Percentiles rank a stretch among this genome's conserved stretches.
phyloP scores from a whole-genome alignment of 1,139 yeast genomes.

The Lodderomyces parapsilosis region DNA sequence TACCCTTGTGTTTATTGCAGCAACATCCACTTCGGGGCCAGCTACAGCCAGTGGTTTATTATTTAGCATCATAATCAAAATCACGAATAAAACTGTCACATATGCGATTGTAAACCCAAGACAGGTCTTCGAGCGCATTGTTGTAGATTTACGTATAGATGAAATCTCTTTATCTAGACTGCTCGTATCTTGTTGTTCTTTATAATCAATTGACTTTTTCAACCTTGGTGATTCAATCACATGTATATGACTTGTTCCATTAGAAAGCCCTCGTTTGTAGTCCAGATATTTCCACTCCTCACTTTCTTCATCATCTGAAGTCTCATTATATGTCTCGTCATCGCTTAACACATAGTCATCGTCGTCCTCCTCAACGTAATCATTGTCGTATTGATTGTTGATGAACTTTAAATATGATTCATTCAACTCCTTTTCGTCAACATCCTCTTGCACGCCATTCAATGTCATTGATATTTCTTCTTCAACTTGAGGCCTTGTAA shows the following conservation, averaged over 20 bases:
- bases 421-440: constrained; percentile 13
- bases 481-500: constrained; percentile 3
- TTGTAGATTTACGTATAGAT: neutral
- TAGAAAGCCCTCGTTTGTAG: neutral
- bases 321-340: constrained; percentile 11
- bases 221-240: constrained; percentile 1
- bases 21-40: neutral
- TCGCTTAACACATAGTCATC: constrained; percentile 14
- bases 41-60: neutral
- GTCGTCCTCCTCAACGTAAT: constrained; percentile 10
- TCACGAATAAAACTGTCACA: neutral
- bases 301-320: constrained; percentile 4
- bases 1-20: neutral
- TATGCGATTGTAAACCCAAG: neutral
- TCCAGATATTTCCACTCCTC: constrained; percentile 4
- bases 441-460: constrained; percentile 7
- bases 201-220: constrained; percentile 1
- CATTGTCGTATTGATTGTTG: constrained; percentile 9
- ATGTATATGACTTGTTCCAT: constrained; percentile 5
- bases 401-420: constrained; percentile 9
- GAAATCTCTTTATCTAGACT: neutral
- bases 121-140: neutral
- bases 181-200: constrained; percentile 3
- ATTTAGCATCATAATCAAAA: neutral
- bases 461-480: constrained; percentile 7